Conservation (phyloP, 257 asterid species). For the Gentiana dahurica region DNA sequence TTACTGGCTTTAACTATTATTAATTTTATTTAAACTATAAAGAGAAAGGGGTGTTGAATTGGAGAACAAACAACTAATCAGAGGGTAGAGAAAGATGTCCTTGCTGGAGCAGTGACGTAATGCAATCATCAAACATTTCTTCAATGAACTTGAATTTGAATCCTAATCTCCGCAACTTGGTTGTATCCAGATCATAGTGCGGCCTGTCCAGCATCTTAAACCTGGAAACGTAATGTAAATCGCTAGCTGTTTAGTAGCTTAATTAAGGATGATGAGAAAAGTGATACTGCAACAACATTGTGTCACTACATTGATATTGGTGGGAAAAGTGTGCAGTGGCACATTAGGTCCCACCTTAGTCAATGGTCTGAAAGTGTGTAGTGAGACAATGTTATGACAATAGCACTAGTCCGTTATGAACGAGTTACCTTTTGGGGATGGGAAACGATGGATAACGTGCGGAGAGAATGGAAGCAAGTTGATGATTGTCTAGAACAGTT, state of each 20-base stretch:
- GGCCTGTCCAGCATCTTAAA: conserved; percentile 50
- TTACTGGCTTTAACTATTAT: too few species aligned
- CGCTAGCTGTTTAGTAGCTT: background rate
- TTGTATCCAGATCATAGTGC: conserved; percentile 44
- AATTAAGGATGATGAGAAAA: background rate
- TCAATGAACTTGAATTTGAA: conserved; percentile 55
- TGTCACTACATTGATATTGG: too few species aligned
- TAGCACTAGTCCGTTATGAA: background rate
- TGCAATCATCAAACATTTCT: conserved; percentile 81
- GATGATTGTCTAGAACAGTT: conserved; percentile 42
- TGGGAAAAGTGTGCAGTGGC: too few species aligned
- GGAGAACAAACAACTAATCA: too few species aligned
- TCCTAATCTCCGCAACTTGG: conserved; percentile 46
- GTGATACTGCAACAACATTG: too few species aligned
- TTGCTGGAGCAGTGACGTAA: conserved; percentile 37
- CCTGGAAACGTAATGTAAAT: conserved; percentile 23
- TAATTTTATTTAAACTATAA: too few species aligned
- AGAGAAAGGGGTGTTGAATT: too few species aligned
- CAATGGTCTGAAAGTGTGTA: background rate
- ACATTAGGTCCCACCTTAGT: too few species aligned
- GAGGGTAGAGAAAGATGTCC: conserved; percentile 33
- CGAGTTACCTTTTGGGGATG: conserved; percentile 47
- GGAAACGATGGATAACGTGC: conserved; percentile 51
- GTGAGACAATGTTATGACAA: background rate
- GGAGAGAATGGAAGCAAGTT: conserved; percentile 42